Base-by-base conservation (phyloP, 257 asterid genomes). In the Fraxinus cuspidata region DNA sequence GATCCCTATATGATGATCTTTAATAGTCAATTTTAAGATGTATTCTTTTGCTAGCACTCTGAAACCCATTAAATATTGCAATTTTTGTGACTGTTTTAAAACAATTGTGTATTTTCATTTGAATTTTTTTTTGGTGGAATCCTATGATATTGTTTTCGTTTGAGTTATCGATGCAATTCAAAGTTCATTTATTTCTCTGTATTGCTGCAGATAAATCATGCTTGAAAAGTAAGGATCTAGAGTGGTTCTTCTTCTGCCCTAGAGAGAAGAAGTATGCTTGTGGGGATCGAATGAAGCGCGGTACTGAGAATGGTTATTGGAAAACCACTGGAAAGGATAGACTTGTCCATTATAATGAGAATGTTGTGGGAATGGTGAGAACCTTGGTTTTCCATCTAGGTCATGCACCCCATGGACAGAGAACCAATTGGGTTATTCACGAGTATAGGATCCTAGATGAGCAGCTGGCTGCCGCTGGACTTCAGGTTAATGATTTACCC, bases 231-330 rank as follows among this genome's bases (percentile, higher is more conserved):
- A 90, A 87, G 81, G 98, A 94, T 89, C 87, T 78, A 1, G 95
- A 94, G 76, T 94, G 98, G 98, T 92, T 84, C 84, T 94, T 94
- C 85, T 94, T 91, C 88, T 92, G 97, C 81, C 97, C 97, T 2
- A 89, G 87, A 35, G 97, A 94, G 87, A 92, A 76, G 82, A 94
- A 91, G 86, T 94, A 92, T 82, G 84, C 94, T 51, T 86, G 90
- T 83, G 97, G 98, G 56, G 65, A 16, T 28, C 88, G 97, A 78
- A 90, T 89, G 81, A 94, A 91, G 77, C 97, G 98, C 3, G 87
- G 92, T 29, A 88, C 98, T 77, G 92, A 92, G 81, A 79, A 83
- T 79, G 98, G 98, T 27, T 91, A 73, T 66, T 94, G 98, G 98
- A 94, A 94, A 78, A 84, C 96, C 71, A 94, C 98, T 0, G 98